These are phyloP conservation scores for Camellia sinensis DNA, from an alignment of 148 eudicot genomes.

Conservation along the genomic window DNA sequence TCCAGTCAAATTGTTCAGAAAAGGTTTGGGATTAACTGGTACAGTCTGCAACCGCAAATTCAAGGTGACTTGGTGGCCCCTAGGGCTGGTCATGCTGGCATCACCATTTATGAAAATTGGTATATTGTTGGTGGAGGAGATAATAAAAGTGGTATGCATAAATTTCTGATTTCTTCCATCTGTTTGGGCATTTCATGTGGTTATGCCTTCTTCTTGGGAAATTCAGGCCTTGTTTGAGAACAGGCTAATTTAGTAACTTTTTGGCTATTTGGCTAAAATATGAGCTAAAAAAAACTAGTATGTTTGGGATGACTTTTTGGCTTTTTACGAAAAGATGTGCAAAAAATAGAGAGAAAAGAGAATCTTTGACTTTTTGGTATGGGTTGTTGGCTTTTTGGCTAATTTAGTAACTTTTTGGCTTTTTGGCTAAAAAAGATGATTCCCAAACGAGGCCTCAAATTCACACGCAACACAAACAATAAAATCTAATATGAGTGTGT, in stretches of 20 bases:
- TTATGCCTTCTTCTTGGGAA: background rate
- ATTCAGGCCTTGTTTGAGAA: too few species aligned
- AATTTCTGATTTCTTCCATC: background rate
- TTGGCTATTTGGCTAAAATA: too few species aligned
- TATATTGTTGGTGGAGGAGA: constrained; percentile 95
- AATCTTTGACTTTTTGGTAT: too few species aligned
- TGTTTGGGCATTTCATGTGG: background rate
- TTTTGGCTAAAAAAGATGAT: too few species aligned
- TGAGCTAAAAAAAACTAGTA: too few species aligned
- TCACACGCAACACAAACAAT: background rate
- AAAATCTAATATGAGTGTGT: background rate
- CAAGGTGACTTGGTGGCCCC: constrained; percentile 72
- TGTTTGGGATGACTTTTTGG: too few species aligned
- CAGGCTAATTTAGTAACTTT: too few species aligned
- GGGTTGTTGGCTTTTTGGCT: too few species aligned
- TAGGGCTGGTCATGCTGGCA: constrained; percentile 93
- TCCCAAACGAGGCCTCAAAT: too few species aligned
- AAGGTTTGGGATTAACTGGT: constrained; percentile 76
- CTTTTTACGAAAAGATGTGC: too few species aligned
- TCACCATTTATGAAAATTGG: constrained; percentile 71
- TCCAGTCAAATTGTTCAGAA: constrained; percentile 71
- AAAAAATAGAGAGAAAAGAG: too few species aligned
- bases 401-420: too few species aligned
- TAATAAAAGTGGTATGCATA: constrained; percentile 67
- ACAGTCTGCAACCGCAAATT: constrained; percentile 74